phyloP scores from a whole-genome alignment of 2,329 filamentous ascomycete genomes.

The Leptosphaerulina australis region DNA sequence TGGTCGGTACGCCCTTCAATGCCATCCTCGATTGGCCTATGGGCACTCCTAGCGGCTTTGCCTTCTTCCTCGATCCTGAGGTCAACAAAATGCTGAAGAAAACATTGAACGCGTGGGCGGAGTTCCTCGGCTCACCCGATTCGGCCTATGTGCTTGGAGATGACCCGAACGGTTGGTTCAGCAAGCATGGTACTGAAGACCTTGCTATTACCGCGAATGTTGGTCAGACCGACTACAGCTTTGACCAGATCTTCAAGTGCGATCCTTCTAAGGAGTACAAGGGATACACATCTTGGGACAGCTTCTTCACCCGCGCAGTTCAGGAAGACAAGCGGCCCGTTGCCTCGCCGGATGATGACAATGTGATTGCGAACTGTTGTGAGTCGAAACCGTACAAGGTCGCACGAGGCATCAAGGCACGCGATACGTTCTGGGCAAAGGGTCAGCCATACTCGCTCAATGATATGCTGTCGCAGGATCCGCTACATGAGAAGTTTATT shows the following conservation, averaged over 20 bases:
- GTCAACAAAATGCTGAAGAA: slow-evolving; percentile 61
- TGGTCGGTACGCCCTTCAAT: slow-evolving; percentile 63
- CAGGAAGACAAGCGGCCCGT: slow-evolving; percentile 63
- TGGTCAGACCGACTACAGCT: slow-evolving; percentile 47
- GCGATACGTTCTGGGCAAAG: slow-evolving; percentile 72
- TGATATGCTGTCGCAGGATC: slow-evolving; percentile 67
- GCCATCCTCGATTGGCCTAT: slow-evolving; percentile 66
- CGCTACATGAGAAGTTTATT: slow-evolving; percentile 60
- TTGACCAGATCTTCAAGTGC: slow-evolving; percentile 67
- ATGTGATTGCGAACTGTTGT: slow-evolving; percentile 67
- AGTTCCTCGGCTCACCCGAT: slow-evolving; percentile 42
- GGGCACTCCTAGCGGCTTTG: slow-evolving; percentile 59
- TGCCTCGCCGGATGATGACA: slow-evolving; percentile 60
- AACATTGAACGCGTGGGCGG: slow-evolving; percentile 58
- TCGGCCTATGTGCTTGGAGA: slow-evolving; percentile 49
- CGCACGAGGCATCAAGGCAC: slow-evolving; percentile 57
- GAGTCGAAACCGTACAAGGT: slow-evolving; percentile 66
- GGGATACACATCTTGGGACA: slow-evolving; percentile 71
- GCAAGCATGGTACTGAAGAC: slow-evolving; percentile 47
- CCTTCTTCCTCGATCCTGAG: slow-evolving; percentile 59
- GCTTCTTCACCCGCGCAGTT: slow-evolving; percentile 70
- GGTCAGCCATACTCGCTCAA: slow-evolving; percentile 69
- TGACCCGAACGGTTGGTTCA: slow-evolving; percentile 50
- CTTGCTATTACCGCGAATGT: slow-evolving; percentile 27
- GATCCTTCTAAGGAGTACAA: slow-evolving; percentile 61